These are phyloP conservation scores for Cnidoscolus chayamansa DNA, from an alignment of 441 rosid species.

Conservation along the genomic window DNA sequence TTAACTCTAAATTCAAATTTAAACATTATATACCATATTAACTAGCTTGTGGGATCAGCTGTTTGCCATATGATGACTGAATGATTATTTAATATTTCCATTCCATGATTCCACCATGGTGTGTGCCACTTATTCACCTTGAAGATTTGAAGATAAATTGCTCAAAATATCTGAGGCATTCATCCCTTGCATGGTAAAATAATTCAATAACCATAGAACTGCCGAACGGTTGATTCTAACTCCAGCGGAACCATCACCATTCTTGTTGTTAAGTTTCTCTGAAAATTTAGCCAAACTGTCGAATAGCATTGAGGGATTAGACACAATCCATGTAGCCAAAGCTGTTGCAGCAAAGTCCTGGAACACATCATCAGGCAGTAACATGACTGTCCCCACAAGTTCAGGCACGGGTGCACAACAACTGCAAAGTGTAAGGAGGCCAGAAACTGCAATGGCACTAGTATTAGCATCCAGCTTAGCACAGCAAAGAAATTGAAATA, in stretches of 20 bases:
- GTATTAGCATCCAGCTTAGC: constrained; percentile 31
- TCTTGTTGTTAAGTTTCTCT: constrained; percentile 31
- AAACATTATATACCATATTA: not conserved
- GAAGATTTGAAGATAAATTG: constrained; percentile 18
- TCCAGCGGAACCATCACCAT: constrained; percentile 24
- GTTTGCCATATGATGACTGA: not conserved
- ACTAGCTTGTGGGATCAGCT: not conserved
- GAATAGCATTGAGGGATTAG: constrained; percentile 38
- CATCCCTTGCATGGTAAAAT: constrained; percentile 34
- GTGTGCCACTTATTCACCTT: constrained; percentile 8
- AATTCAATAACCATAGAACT: constrained; percentile 38
- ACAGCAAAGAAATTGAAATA: constrained; percentile 37
- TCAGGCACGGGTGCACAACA: constrained; percentile 40
- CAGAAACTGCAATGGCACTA: constrained; percentile 47
- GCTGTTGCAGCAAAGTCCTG: constrained; percentile 40
- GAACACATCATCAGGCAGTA: constrained; percentile 41
- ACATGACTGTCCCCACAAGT: constrained; percentile 44
- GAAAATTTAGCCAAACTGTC: constrained; percentile 42
- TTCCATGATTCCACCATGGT: not conserved
- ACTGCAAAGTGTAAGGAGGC: constrained; percentile 40
- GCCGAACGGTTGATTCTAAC: constrained; percentile 37
- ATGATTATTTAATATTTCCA: not conserved
- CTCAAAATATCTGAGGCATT: constrained; percentile 28
- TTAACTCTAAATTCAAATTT: not conserved
- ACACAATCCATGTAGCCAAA: constrained; percentile 42